Evolutionary conservation across 129 eudicot genomes (phyloP).

Genomic region (Arctium minus): DNA sequence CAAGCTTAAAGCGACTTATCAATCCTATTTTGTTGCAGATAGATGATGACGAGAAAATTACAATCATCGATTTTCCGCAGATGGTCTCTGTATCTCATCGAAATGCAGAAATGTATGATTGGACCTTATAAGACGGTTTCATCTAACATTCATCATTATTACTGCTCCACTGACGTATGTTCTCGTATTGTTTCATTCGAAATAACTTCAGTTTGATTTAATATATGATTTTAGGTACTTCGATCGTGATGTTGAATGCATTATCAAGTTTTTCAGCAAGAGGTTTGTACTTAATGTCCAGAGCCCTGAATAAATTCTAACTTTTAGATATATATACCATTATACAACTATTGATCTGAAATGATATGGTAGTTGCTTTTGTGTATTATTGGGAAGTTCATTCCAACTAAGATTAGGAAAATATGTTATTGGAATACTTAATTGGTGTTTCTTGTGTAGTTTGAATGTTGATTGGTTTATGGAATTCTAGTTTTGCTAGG

Average conservation of each 20-base stretch:
- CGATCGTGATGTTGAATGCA: constrained; percentile 90
- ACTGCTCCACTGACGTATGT: neutral
- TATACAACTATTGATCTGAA: neutral
- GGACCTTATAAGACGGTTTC: neutral
- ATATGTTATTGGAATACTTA: neutral
- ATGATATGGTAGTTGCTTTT: neutral
- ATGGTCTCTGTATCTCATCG: constrained; percentile 94
- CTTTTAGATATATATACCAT: neutral
- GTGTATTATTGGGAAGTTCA: neutral
- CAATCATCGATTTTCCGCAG: constrained; percentile 93
- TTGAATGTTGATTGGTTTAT: no score
- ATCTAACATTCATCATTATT: neutral
- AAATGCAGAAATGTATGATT: constrained; percentile 79
- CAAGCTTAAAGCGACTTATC: neutral
- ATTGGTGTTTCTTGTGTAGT: neutral
- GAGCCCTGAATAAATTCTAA: neutral
- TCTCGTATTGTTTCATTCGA: neutral
- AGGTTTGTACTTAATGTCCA: constrained; percentile 34
- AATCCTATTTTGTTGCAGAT: constrained; percentile 43
- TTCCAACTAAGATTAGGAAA: neutral
- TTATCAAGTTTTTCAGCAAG: constrained; percentile 72
- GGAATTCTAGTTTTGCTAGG: no score
- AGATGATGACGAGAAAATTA: constrained; percentile 88
- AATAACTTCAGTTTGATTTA: constrained; percentile 2
- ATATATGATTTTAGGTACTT: constrained; percentile 57